Conservation (phyloP, 2,329 filamentous ascomycete species). For the Sporothrix inflata region DNA sequence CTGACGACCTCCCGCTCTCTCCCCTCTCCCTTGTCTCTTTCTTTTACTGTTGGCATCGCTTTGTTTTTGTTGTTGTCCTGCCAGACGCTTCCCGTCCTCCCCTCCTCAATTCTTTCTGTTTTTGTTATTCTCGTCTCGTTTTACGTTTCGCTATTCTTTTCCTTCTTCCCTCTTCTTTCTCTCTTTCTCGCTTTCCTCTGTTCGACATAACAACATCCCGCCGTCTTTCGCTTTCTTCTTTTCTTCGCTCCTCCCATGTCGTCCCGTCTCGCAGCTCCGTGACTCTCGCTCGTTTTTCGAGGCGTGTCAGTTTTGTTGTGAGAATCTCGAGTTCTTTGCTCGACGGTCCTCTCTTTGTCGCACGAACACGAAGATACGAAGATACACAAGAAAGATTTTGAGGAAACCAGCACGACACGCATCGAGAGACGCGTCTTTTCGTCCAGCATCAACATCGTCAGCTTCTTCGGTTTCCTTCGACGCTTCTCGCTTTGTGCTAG, state of each 20-base stretch:
- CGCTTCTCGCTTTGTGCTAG: not conserved
- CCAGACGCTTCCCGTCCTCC: constrained; percentile 14
- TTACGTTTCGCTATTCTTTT: constrained; percentile 21
- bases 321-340: not conserved
- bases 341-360: not conserved
- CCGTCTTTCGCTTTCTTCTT: not conserved
- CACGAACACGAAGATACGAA: constrained; percentile 4
- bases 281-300: constrained; percentile 16
- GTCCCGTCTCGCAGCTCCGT: constrained; percentile 5
- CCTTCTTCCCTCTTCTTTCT: not conserved
- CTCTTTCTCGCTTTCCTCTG: not conserved
- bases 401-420: not conserved
- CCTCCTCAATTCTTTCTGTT: constrained; percentile 5
- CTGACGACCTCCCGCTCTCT: constrained; percentile 7
- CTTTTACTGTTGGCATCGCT: constrained; percentile 6
- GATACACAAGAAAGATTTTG: not conserved
- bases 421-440: constrained; percentile 12
- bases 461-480: not conserved
- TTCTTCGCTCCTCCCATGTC: constrained; percentile 19
- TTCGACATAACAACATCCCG: not conserved
- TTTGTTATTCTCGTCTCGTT: constrained; percentile 23
- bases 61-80: constrained; percentile 26
- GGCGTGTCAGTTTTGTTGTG: constrained; percentile 15
- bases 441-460: not conserved
- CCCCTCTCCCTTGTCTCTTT: not conserved